A percentile compares a stretch with the other conserved stretches of the same genome.
Conservation (phyloP, 768 basidiomycete species). For the Rhodosporidiobolus odoratus region DNA sequence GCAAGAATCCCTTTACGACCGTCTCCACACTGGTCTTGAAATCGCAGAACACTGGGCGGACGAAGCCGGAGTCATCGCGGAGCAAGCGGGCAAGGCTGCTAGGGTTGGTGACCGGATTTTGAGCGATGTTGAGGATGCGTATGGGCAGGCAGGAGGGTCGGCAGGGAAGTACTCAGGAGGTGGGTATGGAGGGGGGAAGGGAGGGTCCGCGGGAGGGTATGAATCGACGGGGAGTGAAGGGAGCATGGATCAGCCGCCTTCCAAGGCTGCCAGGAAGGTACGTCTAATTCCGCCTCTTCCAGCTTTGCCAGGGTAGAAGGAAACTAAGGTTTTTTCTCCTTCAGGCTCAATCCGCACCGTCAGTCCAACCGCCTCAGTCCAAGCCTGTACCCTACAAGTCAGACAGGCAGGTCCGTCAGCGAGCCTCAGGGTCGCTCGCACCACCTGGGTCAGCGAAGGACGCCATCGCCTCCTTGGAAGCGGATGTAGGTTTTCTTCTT, state of each 20-base stretch:
- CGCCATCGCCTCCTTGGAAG: neutral
- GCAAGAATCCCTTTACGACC: neutral
- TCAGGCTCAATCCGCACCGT: too few relatives aligned
- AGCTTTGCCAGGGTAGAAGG: too few relatives aligned
- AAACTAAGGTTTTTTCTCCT: too few relatives aligned
- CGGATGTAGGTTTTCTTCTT: neutral
- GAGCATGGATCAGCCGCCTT: too few relatives aligned
- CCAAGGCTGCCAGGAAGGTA: too few relatives aligned
- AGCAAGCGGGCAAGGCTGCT: slow-evolving; percentile 1
- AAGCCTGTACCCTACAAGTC: too few relatives aligned
- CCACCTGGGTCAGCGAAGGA: neutral
- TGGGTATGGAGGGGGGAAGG: neutral
- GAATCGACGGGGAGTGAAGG: too few relatives aligned
- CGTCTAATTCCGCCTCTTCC: too few relatives aligned
- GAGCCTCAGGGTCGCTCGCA: neutral
- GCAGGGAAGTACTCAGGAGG: neutral
- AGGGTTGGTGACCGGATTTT: neutral
- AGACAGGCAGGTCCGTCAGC: neutral
- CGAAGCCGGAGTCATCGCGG: neutral
- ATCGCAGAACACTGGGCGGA: neutral
- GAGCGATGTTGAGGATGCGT: neutral
- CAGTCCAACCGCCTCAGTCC: too few relatives aligned
- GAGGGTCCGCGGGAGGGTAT: neutral
- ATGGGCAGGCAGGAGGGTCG: neutral
- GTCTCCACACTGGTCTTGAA: neutral